phyloP scores from a whole-genome alignment of 352 stramenopile species.

The Phytophthora pluvialis region DNA sequence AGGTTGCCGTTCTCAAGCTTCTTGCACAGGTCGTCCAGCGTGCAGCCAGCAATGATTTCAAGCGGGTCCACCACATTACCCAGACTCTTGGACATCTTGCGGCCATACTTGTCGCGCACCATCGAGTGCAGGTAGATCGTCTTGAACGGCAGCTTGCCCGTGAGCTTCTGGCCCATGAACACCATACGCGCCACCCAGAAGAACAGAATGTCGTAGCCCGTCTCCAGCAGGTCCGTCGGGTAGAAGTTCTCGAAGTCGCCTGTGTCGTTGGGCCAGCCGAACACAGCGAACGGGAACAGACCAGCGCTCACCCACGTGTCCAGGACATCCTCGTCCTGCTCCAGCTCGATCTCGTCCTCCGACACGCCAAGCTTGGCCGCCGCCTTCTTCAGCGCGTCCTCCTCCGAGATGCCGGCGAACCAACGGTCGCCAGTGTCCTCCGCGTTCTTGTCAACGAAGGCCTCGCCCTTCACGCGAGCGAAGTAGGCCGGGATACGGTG shows the following conservation, averaged over 20 bases:
- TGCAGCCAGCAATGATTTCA: slow-evolving; percentile 97
- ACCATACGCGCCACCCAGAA: slow-evolving; percentile 99
- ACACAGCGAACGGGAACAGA: slow-evolving; percentile 95
- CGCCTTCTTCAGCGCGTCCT: slow-evolving; percentile 92
- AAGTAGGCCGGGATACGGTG: slow-evolving; percentile 99
- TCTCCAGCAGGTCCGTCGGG: slow-evolving; percentile 97
- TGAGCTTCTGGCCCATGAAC: slow-evolving; percentile 97
- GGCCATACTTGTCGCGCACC: slow-evolving; percentile 98
- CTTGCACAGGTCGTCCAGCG: slow-evolving; percentile 93
- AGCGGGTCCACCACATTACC: slow-evolving; percentile 99
- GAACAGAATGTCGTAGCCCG: slow-evolving; percentile 99
- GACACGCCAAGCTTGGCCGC: slow-evolving; percentile 66
- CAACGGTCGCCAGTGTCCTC: slow-evolving; percentile 66
- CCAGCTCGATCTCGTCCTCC: slow-evolving; percentile 79
- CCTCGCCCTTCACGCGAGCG: slow-evolving; percentile 86
- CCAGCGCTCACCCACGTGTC: slow-evolving; percentile 99
- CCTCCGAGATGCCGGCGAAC: slow-evolving; percentile 79
- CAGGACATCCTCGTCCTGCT: slow-evolving; percentile 99
- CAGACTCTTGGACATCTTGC: slow-evolving; percentile 99
- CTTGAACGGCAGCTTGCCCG: slow-evolving; percentile 96
- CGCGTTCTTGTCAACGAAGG: slow-evolving; percentile 76
- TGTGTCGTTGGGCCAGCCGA: slow-evolving; percentile 78
- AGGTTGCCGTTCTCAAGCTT: slow-evolving; percentile 98
- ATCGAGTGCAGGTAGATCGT: slow-evolving; percentile 98
- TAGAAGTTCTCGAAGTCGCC: slow-evolving; percentile 93